Evolutionary conservation across 805 yeast species (phyloP).

Genomic region (Monosporozyma yasuniensis): DNA sequence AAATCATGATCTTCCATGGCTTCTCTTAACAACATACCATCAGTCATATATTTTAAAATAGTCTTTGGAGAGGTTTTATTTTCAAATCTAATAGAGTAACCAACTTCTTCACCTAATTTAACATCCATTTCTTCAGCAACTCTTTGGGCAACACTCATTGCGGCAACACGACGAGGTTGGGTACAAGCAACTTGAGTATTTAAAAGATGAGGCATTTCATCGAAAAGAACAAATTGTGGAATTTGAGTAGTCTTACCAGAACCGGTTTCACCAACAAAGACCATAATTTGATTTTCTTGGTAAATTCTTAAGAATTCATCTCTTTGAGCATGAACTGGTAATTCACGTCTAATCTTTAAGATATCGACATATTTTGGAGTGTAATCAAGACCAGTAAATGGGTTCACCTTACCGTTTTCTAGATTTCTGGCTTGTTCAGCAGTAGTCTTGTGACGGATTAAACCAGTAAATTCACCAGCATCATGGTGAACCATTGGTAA

Average conservation of each 20-base stretch:
- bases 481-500: conserved; percentile 45
- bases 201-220: conserved; percentile 80
- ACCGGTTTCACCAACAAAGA: conserved; percentile 98
- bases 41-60: conserved; percentile 90
- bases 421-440: conserved; percentile 50
- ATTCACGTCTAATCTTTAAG: conserved; percentile 65
- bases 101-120: conserved; percentile 84
- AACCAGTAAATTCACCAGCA: conserved; percentile 51
- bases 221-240: conserved; percentile 86
- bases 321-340: conserved; percentile 92
- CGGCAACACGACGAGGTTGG: conserved; percentile 95
- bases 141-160: conserved; percentile 96
- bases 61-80: conserved; percentile 77
- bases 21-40: conserved; percentile 95
- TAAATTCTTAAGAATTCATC: conserved; percentile 77
- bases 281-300: conserved; percentile 89
- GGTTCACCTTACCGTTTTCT: conserved; percentile 55
- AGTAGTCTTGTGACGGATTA: conserved; percentile 56
- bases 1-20: conserved; percentile 94
- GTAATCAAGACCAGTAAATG: conserved; percentile 66
- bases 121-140: conserved; percentile 98
- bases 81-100: conserved; percentile 90
- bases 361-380: conserved; percentile 67
- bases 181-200: conserved; percentile 93
- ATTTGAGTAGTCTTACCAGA: conserved; percentile 98